phyloP scores from a whole-genome alignment of 352 stramenopile genomes.

The Peronospora farinosa region DNA sequence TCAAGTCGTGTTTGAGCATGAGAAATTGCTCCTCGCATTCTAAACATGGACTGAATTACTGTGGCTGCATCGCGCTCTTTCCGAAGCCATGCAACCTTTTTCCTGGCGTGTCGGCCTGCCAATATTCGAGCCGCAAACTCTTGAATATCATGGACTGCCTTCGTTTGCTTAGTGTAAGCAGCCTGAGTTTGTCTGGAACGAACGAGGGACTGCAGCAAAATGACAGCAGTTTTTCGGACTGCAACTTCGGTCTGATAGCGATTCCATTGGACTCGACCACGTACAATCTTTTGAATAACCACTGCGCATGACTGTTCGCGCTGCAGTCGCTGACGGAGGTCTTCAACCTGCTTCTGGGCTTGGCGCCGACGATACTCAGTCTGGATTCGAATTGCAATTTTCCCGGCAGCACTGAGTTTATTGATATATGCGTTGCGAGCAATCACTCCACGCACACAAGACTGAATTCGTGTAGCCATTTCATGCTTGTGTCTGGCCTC shows the following conservation, averaged over 20 bases:
- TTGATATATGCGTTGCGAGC: slow-evolving; percentile 31
- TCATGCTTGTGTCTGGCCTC: slow-evolving; percentile 28
- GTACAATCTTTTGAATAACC: slow-evolving; percentile 37
- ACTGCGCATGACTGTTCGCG: slow-evolving; percentile 25
- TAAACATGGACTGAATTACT: slow-evolving; percentile 25
- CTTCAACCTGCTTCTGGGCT: slow-evolving; percentile 24
- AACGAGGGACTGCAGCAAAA: slow-evolving; percentile 36
- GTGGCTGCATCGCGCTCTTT: slow-evolving; percentile 21
- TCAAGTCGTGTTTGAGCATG: slow-evolving; percentile 15
- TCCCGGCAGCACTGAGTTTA: slow-evolving; percentile 20
- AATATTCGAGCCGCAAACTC: slow-evolving; percentile 25
- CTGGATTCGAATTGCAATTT: slow-evolving; percentile 34
- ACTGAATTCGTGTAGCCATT: slow-evolving; percentile 47
- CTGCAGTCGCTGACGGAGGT: slow-evolving; percentile 24
- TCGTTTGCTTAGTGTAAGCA: slow-evolving; percentile 23
- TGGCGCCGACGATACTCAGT: slow-evolving; percentile 28
- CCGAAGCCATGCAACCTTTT: slow-evolving; percentile 9
- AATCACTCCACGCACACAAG: slow-evolving; percentile 28
- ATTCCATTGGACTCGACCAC: slow-evolving; percentile 29
- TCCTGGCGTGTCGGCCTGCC: slow-evolving; percentile 18
- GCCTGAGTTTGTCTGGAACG: slow-evolving; percentile 26
- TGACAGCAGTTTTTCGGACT: slow-evolving; percentile 20
- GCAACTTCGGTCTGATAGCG: slow-evolving; percentile 28
- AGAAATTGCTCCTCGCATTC: slow-evolving; percentile 8
- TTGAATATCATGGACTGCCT: slow-evolving; percentile 28